These are phyloP conservation scores for Monoraphidium neglectum DNA, from an alignment of 139 green algal genomes.

Conservation along the genomic window DNA sequence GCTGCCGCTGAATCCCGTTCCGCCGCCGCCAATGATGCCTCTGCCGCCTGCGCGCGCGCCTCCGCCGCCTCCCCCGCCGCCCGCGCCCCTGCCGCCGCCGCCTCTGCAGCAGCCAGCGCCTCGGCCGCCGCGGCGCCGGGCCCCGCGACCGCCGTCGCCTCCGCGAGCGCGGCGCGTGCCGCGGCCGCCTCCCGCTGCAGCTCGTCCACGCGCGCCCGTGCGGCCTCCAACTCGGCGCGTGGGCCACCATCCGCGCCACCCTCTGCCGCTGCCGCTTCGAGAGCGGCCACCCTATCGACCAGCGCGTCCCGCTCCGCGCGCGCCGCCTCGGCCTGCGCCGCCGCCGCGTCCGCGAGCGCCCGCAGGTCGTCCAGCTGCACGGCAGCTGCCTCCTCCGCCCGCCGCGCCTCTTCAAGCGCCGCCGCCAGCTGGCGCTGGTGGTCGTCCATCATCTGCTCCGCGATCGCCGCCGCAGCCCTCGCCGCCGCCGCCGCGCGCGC, in stretches of 20 bases:
- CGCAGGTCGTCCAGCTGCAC: neutral
- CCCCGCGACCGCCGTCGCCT: neutral
- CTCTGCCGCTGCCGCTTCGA: neutral
- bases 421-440: neutral
- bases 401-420: neutral
- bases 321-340: neutral
- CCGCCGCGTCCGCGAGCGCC: neutral
- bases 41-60: too few species aligned
- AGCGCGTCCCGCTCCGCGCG: neutral
- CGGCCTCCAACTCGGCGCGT: neutral
- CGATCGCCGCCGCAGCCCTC: neutral
- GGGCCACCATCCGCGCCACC: neutral
- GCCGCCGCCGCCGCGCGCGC: neutral
- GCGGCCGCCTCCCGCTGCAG: neutral
- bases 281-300: neutral
- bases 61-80: neutral
- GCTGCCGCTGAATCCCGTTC: neutral
- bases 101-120: neutral
- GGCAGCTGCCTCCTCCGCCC: neutral
- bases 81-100: neutral
- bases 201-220: neutral
- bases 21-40: neutral
- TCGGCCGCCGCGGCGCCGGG: neutral
- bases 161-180: neutral
- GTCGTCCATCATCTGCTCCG: slow-evolving; percentile 2